A percentile compares a stretch with the other conserved stretches of the same genome.
phyloP scores from a whole-genome alignment of 768 basidiomycete species.

The Daedaleopsis nitida region DNA sequence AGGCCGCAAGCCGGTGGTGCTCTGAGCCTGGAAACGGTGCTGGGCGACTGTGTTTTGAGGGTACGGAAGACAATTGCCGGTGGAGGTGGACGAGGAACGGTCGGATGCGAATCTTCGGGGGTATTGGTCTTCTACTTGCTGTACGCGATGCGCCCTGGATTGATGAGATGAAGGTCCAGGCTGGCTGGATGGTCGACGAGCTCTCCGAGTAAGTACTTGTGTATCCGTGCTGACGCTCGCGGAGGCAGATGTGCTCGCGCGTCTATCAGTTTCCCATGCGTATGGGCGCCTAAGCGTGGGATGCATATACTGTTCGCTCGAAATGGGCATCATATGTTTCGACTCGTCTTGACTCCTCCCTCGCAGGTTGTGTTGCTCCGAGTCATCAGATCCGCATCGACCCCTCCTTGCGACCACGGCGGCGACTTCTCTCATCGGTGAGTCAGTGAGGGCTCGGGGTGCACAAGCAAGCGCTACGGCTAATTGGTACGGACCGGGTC shows the following conservation, averaged over 20 bases:
- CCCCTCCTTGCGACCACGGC: too few species aligned
- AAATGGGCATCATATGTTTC: too few species aligned
- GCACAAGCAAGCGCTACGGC: neutral
- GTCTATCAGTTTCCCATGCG: neutral
- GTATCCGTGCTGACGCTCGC: neutral
- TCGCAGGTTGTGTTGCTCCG: too few species aligned
- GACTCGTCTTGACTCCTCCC: too few species aligned
- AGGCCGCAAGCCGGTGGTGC: neutral
- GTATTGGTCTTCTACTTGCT: slow-evolving; percentile 3
- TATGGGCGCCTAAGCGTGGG: too few species aligned
- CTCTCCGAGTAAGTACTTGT: neutral
- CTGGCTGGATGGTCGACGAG: neutral
- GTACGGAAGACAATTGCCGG: slow-evolving; percentile 13
- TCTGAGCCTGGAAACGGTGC: neutral
- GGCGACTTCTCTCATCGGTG: neutral
- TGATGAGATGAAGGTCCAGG: neutral
- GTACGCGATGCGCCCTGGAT: neutral
- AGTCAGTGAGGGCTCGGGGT: neutral
- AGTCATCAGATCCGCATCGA: too few species aligned
- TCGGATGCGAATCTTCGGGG: slow-evolving; percentile 12
- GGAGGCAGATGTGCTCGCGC: neutral
- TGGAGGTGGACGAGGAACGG: slow-evolving; percentile 1
- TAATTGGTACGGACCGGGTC: neutral
- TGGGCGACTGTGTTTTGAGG: slow-evolving; percentile 8
- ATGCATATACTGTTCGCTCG: too few species aligned